These are phyloP conservation scores for Solioccasus polychromus DNA, from an alignment of 768 basidiomycete species.

Conservation along the genomic window DNA sequence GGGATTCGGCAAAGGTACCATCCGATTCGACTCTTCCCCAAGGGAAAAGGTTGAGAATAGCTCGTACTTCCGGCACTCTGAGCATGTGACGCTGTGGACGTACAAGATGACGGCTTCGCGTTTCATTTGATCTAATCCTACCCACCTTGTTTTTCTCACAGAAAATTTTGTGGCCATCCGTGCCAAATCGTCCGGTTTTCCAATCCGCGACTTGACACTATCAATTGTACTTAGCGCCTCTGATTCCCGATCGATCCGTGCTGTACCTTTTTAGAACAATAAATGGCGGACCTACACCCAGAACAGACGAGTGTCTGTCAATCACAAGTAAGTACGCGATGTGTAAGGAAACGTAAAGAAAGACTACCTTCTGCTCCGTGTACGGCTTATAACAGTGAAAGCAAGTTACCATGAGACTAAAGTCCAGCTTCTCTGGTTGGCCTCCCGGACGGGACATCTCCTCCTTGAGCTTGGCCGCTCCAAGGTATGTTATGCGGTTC, in stretches of 20 bases:
- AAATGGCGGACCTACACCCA: conserved; percentile 28
- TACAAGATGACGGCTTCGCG: background rate
- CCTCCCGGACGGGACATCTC: conserved; percentile 27
- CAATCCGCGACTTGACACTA: conserved; percentile 38
- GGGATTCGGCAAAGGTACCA: conserved; percentile 34
- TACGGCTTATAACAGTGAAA: conserved; percentile 18
- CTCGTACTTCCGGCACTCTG: conserved; percentile 31
- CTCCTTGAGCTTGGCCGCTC: conserved; percentile 27
- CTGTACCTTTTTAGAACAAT: conserved; percentile 29
- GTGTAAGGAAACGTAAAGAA: too few relatives aligned
- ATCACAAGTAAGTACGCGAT: background rate
- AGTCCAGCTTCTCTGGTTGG: conserved; percentile 29
- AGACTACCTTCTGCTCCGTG: too few relatives aligned
- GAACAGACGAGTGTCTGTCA: conserved; percentile 28
- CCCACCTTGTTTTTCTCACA: conserved; percentile 35
- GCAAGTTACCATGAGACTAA: conserved; percentile 21
- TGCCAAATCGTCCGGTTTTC: conserved; percentile 29
- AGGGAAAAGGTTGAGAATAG: conserved; percentile 36
- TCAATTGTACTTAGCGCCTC: conserved; percentile 1
- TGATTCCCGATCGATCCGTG: background rate
- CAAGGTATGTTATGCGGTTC: conserved; percentile 25
- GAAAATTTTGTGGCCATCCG: conserved; percentile 32
- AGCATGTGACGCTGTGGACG: conserved; percentile 36
- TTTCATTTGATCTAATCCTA: background rate
- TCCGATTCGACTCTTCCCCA: conserved; percentile 44